A percentile compares a stretch with the other conserved stretches of the same genome.
phyloP scores from a whole-genome alignment of 495 filamentous ascomycete species.

The Annulohypoxylon stygium region DNA sequence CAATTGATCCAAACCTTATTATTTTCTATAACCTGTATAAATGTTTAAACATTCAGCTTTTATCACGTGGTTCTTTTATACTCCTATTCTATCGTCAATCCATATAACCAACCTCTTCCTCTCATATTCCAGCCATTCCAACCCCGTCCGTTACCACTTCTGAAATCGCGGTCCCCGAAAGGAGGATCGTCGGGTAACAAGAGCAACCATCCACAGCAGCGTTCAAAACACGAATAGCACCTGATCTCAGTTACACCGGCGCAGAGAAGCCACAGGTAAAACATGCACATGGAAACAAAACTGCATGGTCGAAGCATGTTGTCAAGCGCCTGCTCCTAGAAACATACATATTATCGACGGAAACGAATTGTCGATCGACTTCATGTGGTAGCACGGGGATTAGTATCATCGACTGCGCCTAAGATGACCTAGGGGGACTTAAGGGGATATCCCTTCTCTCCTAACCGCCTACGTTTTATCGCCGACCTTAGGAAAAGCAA shows the following conservation, averaged over 20 bases:
- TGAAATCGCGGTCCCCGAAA: constrained; percentile 8
- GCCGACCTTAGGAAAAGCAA: background rate
- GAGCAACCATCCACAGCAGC: constrained; percentile 41
- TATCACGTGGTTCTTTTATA: constrained; percentile 27
- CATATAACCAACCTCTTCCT: background rate
- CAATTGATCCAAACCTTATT: constrained; percentile 8
- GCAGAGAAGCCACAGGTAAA: constrained; percentile 38
- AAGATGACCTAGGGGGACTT: background rate
- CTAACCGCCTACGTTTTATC: background rate
- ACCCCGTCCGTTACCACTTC: background rate
- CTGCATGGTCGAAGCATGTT: constrained; percentile 30
- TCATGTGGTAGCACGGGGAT: constrained; percentile 28
- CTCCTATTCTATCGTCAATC: constrained; percentile 11
- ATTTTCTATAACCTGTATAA: background rate
- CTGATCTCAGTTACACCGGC: constrained; percentile 42
- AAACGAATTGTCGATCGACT: constrained; percentile 18
- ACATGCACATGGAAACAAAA: constrained; percentile 37
- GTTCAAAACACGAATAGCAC: constrained; percentile 42
- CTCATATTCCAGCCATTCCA: background rate
- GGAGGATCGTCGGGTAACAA: constrained; percentile 34
- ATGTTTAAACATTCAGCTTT: background rate
- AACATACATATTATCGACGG: constrained; percentile 22
- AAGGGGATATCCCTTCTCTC: constrained; percentile 2
- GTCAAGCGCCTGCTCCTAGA: constrained; percentile 16
- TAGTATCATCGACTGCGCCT: constrained; percentile 3